Evolutionary conservation across 1,284 basidiomycete species (phyloP).

Genomic region (Xerocomus nothofagi): DNA sequence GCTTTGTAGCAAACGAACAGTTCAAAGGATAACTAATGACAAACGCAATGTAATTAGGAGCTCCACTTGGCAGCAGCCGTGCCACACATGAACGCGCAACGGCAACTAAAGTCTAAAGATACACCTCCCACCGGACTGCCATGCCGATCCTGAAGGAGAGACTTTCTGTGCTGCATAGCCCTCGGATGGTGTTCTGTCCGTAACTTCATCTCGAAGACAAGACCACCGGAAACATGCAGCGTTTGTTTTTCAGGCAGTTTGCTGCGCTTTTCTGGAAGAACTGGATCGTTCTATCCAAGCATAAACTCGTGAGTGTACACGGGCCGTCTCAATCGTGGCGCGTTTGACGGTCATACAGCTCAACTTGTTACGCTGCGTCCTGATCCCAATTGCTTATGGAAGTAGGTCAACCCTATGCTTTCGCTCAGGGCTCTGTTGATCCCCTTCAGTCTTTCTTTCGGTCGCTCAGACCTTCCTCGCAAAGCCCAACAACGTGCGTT

Average conservation of each 20-base stretch:
- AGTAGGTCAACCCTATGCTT: constrained; percentile 7
- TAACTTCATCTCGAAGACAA: constrained; percentile 5
- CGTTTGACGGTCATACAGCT: constrained; percentile 40
- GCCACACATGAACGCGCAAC: not conserved
- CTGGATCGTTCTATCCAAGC: constrained; percentile 67
- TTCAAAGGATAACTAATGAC: too few species aligned
- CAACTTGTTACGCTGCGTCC: constrained; percentile 65
- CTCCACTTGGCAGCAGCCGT: too few species aligned
- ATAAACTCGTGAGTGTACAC: constrained; percentile 53
- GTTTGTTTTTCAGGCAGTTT: constrained; percentile 61
- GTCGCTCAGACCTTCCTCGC: constrained; percentile 58
- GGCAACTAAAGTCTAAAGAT: constrained; percentile 1
- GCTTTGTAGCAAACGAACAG: too few species aligned
- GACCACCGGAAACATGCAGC: constrained; percentile 5
- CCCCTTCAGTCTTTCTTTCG: constrained; percentile 53
- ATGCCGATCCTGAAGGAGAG: not conserved
- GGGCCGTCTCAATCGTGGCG: not conserved
- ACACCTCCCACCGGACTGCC: constrained; percentile 7
- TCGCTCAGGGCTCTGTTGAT: not conserved
- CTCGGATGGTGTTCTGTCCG: not conserved
- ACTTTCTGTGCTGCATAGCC: not conserved
- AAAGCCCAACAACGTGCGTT: constrained; percentile 43
- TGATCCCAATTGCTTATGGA: constrained; percentile 69
- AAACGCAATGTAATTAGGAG: too few species aligned
- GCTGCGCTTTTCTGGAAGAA: constrained; percentile 70